Evolutionary conservation across 371 early-diverging fungal genomes (phyloP), one percentile per base, ranked within the genome.

Genomic region (Apophysomyces elegans): DNA sequence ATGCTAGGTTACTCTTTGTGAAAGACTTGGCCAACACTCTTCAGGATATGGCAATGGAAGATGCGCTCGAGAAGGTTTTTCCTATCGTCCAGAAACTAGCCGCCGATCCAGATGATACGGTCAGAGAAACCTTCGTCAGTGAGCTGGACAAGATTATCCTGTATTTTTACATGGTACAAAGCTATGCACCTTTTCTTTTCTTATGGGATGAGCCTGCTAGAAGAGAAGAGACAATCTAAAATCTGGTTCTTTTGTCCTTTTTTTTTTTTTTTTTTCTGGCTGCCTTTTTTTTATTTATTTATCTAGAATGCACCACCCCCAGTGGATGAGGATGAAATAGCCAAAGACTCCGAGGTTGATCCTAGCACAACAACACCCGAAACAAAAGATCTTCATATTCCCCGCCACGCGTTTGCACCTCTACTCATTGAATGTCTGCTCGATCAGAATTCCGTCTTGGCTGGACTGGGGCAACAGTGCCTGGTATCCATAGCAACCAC

Each of bases 121-220:
- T 84, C 9, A 63, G 78, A 58, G 86, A 86, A 63, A 76, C 83
- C 41, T 79, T 86, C 71, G 79, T 79, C 4, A 72, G 74, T 35
- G 83, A 83, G 64, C 65, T 84, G 7, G 83, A 86, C 47, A 78
- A 81, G 56, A 76, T 77, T 13, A 75, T 86, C 26, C 65, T 83
- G 65, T 86, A 77, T 65, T 86, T 77, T 67, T 83, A 86, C 60
- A 73, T 75, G 66, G 84, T 83, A 74, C 46, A 62, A 0, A 7
- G 6, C 16, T 45, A 13, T 7, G 2, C 5, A n/a, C 2, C 2
- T 0, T 0, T 45, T 26, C 32, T 26, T 3, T 26, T 26, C 32
- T 26, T 26, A 26, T 26, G 32, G 32, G 32, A 26, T 26, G 32
- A 26, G 32, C 2, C 32, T 26, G 3, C 32, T 26, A 26, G 32